These are phyloP conservation scores for Decorospora gaudefroyi DNA, from an alignment of 2,329 filamentous ascomycete genomes.

Conservation along the genomic window DNA sequence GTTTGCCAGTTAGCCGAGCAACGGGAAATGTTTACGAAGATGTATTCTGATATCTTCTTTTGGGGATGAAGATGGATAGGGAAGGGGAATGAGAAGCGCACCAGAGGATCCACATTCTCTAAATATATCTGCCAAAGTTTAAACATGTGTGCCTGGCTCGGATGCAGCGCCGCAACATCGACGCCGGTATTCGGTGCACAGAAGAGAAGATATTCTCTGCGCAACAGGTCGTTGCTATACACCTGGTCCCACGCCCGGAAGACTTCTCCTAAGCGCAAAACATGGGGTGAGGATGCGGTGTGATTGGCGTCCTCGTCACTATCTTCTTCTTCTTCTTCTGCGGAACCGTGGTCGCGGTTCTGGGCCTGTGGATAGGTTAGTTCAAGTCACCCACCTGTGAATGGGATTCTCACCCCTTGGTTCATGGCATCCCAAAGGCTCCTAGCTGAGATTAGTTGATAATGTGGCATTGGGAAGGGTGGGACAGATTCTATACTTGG, in stretches of 20 bases:
- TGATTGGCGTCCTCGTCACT: slow-evolving; percentile 7
- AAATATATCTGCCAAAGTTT: slow-evolving; percentile 76
- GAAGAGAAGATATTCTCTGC: slow-evolving; percentile 59
- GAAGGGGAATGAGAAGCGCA: no score
- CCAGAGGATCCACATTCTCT: slow-evolving; percentile 47
- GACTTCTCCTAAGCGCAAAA: slow-evolving; percentile 33
- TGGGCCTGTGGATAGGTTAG: slow-evolving; percentile 5
- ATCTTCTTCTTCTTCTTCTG: slow-evolving; percentile 3
- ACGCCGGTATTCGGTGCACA: slow-evolving; percentile 58
- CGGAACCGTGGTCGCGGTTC: slow-evolving; percentile 1
- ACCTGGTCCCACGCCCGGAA: slow-evolving; percentile 53
- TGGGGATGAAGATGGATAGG: no score
- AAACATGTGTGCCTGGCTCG: slow-evolving; percentile 66
- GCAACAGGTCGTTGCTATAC: slow-evolving; percentile 26
- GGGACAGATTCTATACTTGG: slow-evolving; percentile 5
- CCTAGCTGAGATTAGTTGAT: slow-evolving; percentile 10
- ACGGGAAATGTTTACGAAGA: no score
- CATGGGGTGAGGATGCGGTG: slow-evolving; percentile 13
- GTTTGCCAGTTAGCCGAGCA: no score
- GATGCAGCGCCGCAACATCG: slow-evolving; percentile 66
- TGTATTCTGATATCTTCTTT: no score
- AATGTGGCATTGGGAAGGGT: no score
- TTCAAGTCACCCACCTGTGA: background rate
- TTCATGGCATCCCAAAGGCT: slow-evolving; percentile 35
- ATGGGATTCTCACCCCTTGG: slow-evolving; percentile 11